These are phyloP conservation scores for Penicillium janthinellum DNA, from an alignment of 2,329 filamentous ascomycete species.

Conservation along the genomic window DNA sequence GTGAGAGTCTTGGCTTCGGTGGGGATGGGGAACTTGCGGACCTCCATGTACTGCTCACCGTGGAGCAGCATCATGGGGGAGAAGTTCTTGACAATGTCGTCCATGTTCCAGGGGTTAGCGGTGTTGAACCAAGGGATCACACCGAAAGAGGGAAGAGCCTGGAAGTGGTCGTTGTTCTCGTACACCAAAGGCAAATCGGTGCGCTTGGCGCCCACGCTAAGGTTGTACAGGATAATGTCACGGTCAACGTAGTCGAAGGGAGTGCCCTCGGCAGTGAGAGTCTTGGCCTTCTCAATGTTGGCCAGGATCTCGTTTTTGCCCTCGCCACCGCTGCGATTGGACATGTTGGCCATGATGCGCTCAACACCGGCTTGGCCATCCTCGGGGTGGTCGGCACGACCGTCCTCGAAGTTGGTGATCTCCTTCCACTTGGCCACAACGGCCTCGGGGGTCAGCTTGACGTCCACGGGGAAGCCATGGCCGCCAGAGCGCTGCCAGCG, in stretches of 20 bases:
- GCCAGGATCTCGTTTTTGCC: constrained; percentile 67
- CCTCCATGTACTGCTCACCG: constrained; percentile 96
- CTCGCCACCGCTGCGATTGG: constrained; percentile 65
- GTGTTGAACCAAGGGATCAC: constrained; percentile 94
- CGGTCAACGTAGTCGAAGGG: constrained; percentile 82
- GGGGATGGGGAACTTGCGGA: constrained; percentile 88
- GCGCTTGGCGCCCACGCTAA: constrained; percentile 89
- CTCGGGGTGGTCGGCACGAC: constrained; percentile 81
- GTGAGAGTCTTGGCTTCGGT: constrained; percentile 77
- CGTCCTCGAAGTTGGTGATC: constrained; percentile 85
- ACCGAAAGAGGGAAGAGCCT: constrained; percentile 90
- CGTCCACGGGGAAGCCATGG: constrained; percentile 86
- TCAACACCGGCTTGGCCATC: constrained; percentile 74
- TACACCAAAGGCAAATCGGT: constrained; percentile 86
- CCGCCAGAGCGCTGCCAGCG: constrained; percentile 93
- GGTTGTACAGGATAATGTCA: constrained; percentile 92
- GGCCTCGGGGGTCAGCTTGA: constrained; percentile 79
- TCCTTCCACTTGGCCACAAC: constrained; percentile 74
- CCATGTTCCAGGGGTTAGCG: constrained; percentile 74
- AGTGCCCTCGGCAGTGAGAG: constrained; percentile 69
- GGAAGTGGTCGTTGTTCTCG: constrained; percentile 89
- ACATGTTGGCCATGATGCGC: constrained; percentile 82
- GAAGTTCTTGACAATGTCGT: constrained; percentile 91
- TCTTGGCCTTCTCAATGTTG: constrained; percentile 75
- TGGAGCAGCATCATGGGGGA: constrained; percentile 98